Conservation (phyloP, 2,329 filamentous ascomycete species). For the Cladosporium sp. region DNA sequence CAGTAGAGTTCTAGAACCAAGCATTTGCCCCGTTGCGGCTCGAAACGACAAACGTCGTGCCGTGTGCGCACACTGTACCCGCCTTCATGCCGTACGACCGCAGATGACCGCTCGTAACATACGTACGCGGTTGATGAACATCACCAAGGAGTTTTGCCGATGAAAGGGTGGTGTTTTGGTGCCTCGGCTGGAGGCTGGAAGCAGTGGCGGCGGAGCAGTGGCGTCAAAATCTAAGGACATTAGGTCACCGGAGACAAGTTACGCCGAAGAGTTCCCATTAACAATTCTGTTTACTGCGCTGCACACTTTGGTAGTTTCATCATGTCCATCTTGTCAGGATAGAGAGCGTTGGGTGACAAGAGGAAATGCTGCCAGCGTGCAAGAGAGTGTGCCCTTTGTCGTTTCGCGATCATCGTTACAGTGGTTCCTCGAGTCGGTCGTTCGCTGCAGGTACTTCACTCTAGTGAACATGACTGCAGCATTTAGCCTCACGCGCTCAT, state of each 20-base stretch:
- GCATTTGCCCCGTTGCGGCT: slow-evolving; percentile 4
- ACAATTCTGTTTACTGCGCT: not conserved
- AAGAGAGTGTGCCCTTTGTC: not conserved
- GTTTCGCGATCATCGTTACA: not conserved
- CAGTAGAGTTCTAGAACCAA: slow-evolving; percentile 8
- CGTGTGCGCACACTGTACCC: not conserved
- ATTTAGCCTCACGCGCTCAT: slow-evolving; percentile 1
- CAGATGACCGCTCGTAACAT: not conserved
- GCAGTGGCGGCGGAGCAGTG: not conserved
- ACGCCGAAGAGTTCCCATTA: not conserved
- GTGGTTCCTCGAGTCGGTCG: not conserved
- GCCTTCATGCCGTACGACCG: not conserved
- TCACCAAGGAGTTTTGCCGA: not conserved
- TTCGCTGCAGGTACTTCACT: slow-evolving; percentile 1
- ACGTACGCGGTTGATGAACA: not conserved
- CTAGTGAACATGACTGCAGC: not conserved
- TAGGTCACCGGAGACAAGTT: not conserved
- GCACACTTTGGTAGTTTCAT: not conserved
- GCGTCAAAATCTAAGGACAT: not conserved
- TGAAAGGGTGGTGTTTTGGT: not conserved
- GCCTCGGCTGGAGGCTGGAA: slow-evolving; percentile 3
- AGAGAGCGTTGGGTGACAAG: not conserved
- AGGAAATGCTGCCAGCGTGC: not conserved
- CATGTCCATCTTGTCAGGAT: not conserved
- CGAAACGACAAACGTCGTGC: not conserved